Base-by-base conservation (phyloP, 1,139 yeast species). In the Schwanniomyces etchellsii region DNA sequence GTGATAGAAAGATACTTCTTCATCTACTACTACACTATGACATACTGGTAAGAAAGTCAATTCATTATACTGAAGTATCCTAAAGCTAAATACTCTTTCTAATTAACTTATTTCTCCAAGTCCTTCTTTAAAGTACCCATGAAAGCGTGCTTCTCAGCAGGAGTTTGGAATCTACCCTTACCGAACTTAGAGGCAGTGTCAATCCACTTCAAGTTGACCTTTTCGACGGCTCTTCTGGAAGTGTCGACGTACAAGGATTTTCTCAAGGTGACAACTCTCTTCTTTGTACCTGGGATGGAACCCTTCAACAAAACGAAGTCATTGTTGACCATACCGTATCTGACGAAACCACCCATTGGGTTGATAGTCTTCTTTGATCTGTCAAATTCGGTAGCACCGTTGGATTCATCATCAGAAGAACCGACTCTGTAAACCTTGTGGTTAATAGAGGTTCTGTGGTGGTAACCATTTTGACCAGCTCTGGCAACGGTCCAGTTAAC, bases 401-500 rank as follows among this genome's bases (percentile, higher is more conserved):
- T 80, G 45, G 89, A 62, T 74, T 85, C 96, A 61, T 91, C 97
- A 54, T 70, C 94, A 64, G 81, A 98, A 70, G 82, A 79, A 70
- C 98, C 99, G 60, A 93, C 79, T 76, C 98, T 85, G 96, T 91
- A 91, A 67, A 91, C 78, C 86, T 91, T 91, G 95, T 93, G 98
- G 96, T 91, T 93, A 71, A 89, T 83, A 50, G 98, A 91, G 62
- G 98, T 91, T 84, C 99, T 89, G 93, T 88, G 96, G 77, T 91
- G 98, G 95, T 84, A 91, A 86, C 99, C 99, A 79, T 82, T 86
- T 81, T 91, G 98, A 91, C 99, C 99, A 60, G 98, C 96, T 77
- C 99, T 88, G 60, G 98, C 97, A 73, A 91, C 98, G 64, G 97
- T 84, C 95, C 95, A 91, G 74, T 81, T 77, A 65, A 91, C 99